Evolutionary conservation across 345 rosid species (phyloP).

Genomic region (Corymbia maculata): DNA sequence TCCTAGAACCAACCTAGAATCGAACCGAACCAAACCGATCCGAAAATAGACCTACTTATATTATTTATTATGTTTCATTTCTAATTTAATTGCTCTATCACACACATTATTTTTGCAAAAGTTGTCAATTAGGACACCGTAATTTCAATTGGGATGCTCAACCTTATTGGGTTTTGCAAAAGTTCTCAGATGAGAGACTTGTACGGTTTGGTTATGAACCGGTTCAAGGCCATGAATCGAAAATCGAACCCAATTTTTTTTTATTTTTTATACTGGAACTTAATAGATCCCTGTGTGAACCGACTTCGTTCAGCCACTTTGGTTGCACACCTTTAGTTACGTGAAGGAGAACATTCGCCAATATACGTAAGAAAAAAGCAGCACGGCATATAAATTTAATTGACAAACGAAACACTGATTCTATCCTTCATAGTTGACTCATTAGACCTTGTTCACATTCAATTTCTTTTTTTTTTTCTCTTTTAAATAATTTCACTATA

Average conservation of each 20-base stretch:
- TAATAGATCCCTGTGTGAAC: neutral
- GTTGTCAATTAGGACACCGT: neutral
- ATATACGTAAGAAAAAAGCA: too few species aligned
- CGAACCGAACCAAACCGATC: neutral
- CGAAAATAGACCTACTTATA: too few species aligned
- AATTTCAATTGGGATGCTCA: neutral
- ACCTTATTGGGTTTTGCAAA: neutral
- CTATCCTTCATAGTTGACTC: too few species aligned
- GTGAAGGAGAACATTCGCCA: too few species aligned
- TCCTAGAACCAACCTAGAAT: neutral
- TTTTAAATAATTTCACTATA: neutral
- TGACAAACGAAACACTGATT: too few species aligned
- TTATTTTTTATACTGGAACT: neutral
- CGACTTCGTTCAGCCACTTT: neutral
- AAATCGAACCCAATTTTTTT: too few species aligned
- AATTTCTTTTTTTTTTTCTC: too few species aligned
- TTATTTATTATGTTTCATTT: too few species aligned
- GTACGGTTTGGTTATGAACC: neutral
- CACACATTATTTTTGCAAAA: neutral
- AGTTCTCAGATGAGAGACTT: neutral
- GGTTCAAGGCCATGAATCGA: neutral
- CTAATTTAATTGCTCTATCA: neutral
- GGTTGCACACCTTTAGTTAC: neutral
- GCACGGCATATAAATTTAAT: too few species aligned
- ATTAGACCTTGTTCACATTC: too few species aligned